Evolutionary conservation across 495 filamentous ascomycete genomes (phyloP).

Genomic region (Geopyxis carbonaria): DNA sequence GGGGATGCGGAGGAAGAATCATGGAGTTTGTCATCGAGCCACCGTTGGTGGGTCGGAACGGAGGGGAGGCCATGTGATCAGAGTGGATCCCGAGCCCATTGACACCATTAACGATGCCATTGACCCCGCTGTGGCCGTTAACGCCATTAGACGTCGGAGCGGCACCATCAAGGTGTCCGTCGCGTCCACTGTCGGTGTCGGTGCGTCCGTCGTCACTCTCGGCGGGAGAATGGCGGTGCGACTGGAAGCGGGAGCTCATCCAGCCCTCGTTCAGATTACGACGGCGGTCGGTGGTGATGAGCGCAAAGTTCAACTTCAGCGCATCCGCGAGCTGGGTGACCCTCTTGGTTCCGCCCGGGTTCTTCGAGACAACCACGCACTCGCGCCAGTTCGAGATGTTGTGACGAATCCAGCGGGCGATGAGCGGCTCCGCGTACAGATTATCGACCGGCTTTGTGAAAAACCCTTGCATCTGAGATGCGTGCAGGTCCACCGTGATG

Average conservation of each 20-base stretch:
- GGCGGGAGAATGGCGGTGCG: slow-evolving; percentile 21
- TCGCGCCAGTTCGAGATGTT: slow-evolving; percentile 77
- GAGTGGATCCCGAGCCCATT: slow-evolving; percentile 17
- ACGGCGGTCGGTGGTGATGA: slow-evolving; percentile 84
- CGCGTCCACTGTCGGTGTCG: neutral
- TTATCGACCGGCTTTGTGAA: slow-evolving; percentile 97
- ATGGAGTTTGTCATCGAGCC: slow-evolving; percentile 12
- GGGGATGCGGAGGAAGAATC: slow-evolving; percentile 13
- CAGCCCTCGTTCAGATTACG: slow-evolving; percentile 39
- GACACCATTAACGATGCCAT: slow-evolving; percentile 17
- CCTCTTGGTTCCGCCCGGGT: slow-evolving; percentile 86
- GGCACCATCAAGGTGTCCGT: slow-evolving; percentile 5
- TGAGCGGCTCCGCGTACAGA: slow-evolving; percentile 85
- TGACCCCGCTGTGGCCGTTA: slow-evolving; percentile 8
- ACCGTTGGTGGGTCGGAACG: slow-evolving; percentile 6
- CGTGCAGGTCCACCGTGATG: slow-evolving; percentile 91
- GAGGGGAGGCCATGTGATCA: slow-evolving; percentile 4
- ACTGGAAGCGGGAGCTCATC: slow-evolving; percentile 26
- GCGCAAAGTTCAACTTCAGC: slow-evolving; percentile 88
- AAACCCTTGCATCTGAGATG: slow-evolving; percentile 97
- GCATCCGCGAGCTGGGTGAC: slow-evolving; percentile 95
- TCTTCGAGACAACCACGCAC: slow-evolving; percentile 94
- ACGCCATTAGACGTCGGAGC: neutral
- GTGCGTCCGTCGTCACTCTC: slow-evolving; percentile 20
- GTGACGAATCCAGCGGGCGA: slow-evolving; percentile 85